Conservation (phyloP, 352 stramenopile genomes). For the Globisporangium apiculatum region DNA sequence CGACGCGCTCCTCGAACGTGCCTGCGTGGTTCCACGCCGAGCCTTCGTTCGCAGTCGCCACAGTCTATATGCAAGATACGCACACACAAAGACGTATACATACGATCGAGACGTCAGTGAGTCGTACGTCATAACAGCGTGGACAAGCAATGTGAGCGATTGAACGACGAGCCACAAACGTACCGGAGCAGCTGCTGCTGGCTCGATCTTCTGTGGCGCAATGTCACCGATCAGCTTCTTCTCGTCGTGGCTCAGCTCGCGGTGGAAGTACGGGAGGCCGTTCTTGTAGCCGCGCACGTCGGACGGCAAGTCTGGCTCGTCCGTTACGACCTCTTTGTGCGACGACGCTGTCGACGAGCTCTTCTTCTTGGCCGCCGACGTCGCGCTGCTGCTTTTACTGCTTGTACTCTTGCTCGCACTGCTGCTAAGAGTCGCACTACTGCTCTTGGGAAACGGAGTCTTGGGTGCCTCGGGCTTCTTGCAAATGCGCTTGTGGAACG, state of each 20-base stretch:
- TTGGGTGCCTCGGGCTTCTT: constrained; percentile 72
- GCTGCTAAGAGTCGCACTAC: neutral
- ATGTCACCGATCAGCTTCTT: constrained; percentile 96
- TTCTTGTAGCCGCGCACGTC: constrained; percentile 82
- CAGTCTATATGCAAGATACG: constrained; percentile 3
- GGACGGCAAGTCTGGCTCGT: constrained; percentile 55
- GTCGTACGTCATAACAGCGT: no score
- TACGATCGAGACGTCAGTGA: neutral
- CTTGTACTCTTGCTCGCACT: constrained; percentile 2
- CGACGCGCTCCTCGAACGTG: constrained; percentile 88
- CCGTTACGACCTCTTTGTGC: constrained; percentile 49
- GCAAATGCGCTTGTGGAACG: constrained; percentile 85
- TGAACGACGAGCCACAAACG: neutral
- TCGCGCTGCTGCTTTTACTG: neutral
- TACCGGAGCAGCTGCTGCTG: constrained; percentile 22
- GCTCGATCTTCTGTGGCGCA: constrained; percentile 76
- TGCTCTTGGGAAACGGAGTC: constrained; percentile 27
- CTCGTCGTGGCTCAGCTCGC: constrained; percentile 93
- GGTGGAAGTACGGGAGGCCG: constrained; percentile 94
- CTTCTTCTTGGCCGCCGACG: constrained; percentile 1
- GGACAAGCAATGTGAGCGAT: no score
- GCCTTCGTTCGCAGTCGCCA: constrained; percentile 44
- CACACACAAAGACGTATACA: neutral
- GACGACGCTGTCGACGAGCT: constrained; percentile 4
- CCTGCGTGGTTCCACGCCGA: constrained; percentile 91